Conservation (phyloP, 1,284 basidiomycete genomes). For the Ceratobasidium theobromae region DNA sequence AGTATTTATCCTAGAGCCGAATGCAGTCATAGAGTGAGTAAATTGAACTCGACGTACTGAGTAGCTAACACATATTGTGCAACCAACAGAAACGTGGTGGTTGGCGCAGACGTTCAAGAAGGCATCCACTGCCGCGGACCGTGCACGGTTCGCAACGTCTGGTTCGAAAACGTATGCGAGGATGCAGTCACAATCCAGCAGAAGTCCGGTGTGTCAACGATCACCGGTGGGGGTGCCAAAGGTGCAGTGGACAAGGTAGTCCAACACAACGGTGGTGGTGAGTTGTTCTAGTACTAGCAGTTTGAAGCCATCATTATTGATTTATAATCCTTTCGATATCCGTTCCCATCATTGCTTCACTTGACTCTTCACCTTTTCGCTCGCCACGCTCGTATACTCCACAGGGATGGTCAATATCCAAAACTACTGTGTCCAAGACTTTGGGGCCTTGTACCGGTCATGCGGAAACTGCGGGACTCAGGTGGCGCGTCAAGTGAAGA, state of each 20-base stretch:
- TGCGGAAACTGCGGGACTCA: not conserved
- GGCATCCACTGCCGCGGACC: too few species aligned
- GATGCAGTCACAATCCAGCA: constrained; percentile 39
- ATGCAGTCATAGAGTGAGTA: too few species aligned
- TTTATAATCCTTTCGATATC: not conserved
- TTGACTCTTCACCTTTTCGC: not conserved
- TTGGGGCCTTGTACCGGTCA: constrained; percentile 7
- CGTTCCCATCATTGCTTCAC: not conserved
- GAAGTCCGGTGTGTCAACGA: constrained; percentile 12
- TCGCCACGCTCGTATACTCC: not conserved
- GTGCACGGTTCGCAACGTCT: constrained; percentile 45
- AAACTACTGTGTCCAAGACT: constrained; percentile 18
- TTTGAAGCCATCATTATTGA: not conserved
- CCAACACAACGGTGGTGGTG: constrained; percentile 33
- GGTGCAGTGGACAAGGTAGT: constrained; percentile 33
- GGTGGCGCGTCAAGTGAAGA: not conserved
- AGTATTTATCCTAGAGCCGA: too few species aligned
- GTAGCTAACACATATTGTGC: too few species aligned
- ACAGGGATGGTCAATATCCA: constrained; percentile 17
- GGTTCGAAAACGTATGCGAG: constrained; percentile 34
- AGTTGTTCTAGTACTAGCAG: not conserved
- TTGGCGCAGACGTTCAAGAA: too few species aligned
- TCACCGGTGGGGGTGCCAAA: constrained; percentile 32
- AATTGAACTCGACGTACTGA: too few species aligned
- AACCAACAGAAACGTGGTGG: too few species aligned